Evolutionary conservation across 345 rosid species (phyloP).

Genomic region (Cochlearia excelsa): DNA sequence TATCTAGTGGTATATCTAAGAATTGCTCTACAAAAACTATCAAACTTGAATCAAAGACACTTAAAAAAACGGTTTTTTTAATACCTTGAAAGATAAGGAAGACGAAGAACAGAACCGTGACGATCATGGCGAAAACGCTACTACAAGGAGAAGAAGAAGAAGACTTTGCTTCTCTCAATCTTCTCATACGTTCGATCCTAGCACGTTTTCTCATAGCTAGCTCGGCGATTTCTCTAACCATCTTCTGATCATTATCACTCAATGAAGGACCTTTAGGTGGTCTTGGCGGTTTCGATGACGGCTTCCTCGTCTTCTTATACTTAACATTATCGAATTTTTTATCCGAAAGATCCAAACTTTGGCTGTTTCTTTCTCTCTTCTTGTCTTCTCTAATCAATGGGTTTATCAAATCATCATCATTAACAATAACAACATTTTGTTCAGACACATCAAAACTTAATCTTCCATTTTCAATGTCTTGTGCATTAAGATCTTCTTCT

Average conservation of each 20-base stretch:
- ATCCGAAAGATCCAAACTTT: conserved; percentile 33
- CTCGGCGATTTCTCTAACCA: conserved; percentile 72
- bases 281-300: conserved; percentile 74
- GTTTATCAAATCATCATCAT: conserved; percentile 33
- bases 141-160: conserved; percentile 49
- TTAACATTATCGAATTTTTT: conserved; percentile 39
- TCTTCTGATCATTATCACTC: conserved; percentile 73
- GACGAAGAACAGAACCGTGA: conserved; percentile 67
- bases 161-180: conserved; percentile 51
- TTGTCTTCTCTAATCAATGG: conserved; percentile 29
- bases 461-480: neutral
- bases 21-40: too few species aligned
- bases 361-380: conserved; percentile 33
- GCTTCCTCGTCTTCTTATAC: conserved; percentile 48
- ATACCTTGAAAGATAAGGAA: conserved; percentile 82
- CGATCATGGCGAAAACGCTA: conserved; percentile 56
- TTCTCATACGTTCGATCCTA: conserved; percentile 63
- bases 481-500: neutral
- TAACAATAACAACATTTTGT: neutral
- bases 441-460: conserved; percentile 35
- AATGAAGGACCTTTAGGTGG: conserved; percentile 76
- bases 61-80: too few species aligned
- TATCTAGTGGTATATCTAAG: too few species aligned
- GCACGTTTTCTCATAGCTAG: conserved; percentile 79
- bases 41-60: neutral